Conservation (phyloP, 768 basidiomycete genomes). For the Nidula microcarpa region DNA sequence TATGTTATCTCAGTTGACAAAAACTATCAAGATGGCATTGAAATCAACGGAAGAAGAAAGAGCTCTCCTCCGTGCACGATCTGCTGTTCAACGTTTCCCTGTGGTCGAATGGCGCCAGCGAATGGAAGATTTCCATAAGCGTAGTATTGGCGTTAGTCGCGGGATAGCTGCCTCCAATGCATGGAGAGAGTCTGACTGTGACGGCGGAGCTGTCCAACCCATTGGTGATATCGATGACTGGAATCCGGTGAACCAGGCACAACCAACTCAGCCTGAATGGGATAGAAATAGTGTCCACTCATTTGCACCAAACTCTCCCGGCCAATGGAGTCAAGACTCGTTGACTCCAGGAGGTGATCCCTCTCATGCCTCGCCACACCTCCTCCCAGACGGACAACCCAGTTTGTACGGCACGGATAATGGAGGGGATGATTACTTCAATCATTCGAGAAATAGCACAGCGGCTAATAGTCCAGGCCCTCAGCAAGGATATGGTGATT, state of each 20-base stretch:
- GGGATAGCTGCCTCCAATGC: conserved; percentile 65
- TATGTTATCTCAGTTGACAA: conserved; percentile 91
- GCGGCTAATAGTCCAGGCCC: conserved; percentile 16
- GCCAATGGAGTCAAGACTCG: conserved; percentile 59
- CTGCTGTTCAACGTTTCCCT: conserved; percentile 94
- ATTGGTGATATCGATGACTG: conserved; percentile 76
- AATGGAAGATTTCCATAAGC: conserved; percentile 91
- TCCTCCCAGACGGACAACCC: neutral
- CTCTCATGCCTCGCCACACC: conserved; percentile 4
- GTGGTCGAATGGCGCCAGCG: conserved; percentile 97
- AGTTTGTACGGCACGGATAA: conserved; percentile 22
- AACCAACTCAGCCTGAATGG: conserved; percentile 77
- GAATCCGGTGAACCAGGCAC: conserved; percentile 64
- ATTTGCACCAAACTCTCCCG: conserved; percentile 49
- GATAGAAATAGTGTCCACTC: conserved; percentile 53
- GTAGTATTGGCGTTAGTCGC: conserved; percentile 75
- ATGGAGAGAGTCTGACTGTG: conserved; percentile 73
- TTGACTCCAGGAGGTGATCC: conserved; percentile 40
- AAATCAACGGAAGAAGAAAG: conserved; percentile 90
- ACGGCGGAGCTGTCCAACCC: conserved; percentile 39
- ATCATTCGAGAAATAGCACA: conserved; percentile 27
- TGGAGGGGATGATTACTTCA: conserved; percentile 55
- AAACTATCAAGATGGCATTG: conserved; percentile 92
- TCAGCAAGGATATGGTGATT: conserved; percentile 61
- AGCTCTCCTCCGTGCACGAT: conserved; percentile 88